phyloP scores from a whole-genome alignment of 139 green algal genomes.

The Closterium sp. region DNA sequence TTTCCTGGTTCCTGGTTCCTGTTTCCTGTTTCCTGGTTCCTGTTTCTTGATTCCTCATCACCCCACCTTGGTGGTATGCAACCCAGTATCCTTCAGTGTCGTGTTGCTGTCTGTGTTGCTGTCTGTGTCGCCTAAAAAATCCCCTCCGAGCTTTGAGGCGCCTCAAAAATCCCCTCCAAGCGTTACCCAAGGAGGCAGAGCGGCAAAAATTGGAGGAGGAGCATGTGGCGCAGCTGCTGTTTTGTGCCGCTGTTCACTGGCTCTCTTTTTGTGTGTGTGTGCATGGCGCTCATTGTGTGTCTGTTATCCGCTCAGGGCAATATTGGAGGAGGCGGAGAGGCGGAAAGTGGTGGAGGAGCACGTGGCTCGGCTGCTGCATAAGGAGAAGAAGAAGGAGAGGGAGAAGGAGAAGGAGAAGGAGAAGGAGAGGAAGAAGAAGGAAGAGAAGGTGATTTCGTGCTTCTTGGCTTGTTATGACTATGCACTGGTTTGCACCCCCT shows the following conservation, averaged over 20 bases:
- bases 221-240: neutral
- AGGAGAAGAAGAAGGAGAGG: neutral
- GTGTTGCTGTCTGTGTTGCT: too few species aligned
- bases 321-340: constrained; percentile 24
- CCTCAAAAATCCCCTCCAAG: neutral
- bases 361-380: constrained; percentile 22
- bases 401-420: constrained; percentile 10
- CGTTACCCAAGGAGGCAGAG: too few species aligned
- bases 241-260: neutral
- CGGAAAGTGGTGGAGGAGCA: constrained; percentile 19
- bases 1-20: too few species aligned
- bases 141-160: neutral
- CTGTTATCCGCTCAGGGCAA: neutral
- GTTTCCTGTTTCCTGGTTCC: too few species aligned
- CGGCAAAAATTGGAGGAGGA: neutral
- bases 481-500: too few species aligned
- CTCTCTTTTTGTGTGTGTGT: neutral
- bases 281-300: neutral
- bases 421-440: constrained; percentile 36
- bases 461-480: neutral
- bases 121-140: too few species aligned
- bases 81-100: too few species aligned
- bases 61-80: too few species aligned
- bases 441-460: constrained; percentile 13
- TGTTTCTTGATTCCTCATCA: too few species aligned